A percentile compares a stretch with the other conserved stretches of the same genome.
Evolutionary conservation across 139 green algal species (phyloP).

Genomic region (Limnomonas spitsbergensis): DNA sequence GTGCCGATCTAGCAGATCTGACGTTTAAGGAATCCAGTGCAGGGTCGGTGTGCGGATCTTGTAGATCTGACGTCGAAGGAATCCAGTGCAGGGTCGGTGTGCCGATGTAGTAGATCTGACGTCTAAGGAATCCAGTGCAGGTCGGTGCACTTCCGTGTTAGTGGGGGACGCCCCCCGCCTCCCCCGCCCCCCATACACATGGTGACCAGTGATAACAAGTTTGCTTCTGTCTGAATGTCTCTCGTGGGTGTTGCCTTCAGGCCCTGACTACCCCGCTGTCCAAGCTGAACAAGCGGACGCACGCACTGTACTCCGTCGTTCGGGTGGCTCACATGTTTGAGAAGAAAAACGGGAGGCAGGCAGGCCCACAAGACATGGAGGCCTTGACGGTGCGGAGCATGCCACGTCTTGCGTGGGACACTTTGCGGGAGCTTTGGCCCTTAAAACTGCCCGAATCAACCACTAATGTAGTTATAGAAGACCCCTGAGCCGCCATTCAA

Average conservation of each 20-base stretch:
- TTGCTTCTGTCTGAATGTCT: background rate
- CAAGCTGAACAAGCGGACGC: conserved; percentile 7
- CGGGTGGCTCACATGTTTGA: conserved; percentile 20
- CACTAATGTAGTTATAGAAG: no score
- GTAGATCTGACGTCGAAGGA: no score
- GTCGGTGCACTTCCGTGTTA: background rate
- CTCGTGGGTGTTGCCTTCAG: background rate
- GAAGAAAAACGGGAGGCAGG: background rate
- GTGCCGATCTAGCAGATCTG: no score
- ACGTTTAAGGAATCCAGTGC: no score
- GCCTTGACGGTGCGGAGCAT: background rate
- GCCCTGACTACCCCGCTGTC: background rate
- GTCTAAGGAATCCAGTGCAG: no score
- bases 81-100: no score
- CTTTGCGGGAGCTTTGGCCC: no score
- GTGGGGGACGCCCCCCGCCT: background rate
- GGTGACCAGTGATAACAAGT: background rate
- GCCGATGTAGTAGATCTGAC: no score
- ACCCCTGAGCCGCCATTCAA: no score
- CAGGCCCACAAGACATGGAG: background rate
- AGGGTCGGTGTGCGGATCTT: no score
- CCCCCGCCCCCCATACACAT: background rate
- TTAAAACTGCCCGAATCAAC: no score
- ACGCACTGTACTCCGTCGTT: conserved; percentile 37
- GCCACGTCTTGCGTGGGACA: no score